A percentile compares a stretch with the other conserved stretches of the same genome.
These are phyloP conservation scores for Pouteria campechiana DNA, from an alignment of 179 eudicot species.

Conservation along the genomic window DNA sequence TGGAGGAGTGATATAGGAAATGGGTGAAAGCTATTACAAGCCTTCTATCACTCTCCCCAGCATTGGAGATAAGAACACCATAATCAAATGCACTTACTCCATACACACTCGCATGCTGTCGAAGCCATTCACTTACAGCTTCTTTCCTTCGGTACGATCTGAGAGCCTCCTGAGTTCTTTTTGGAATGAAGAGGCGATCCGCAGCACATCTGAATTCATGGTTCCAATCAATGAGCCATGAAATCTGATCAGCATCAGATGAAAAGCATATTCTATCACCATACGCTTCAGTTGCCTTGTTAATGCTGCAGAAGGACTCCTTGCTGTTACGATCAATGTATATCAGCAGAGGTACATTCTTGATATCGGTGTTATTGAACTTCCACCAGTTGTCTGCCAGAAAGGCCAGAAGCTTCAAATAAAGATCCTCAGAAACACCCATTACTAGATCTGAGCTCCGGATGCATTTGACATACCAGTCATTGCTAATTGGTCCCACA, in stretches of 20 bases:
- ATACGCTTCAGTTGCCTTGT: constrained; percentile 1
- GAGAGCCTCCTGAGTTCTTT: constrained; percentile 20
- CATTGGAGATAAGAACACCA: constrained; percentile 9
- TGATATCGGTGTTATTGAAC: constrained; percentile 18
- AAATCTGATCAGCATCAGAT: background rate
- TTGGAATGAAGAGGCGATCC: constrained; percentile 22
- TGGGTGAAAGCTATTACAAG: constrained; percentile 30
- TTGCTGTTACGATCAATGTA: constrained; percentile 27
- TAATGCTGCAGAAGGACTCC: constrained; percentile 19
- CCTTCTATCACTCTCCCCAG: constrained; percentile 7
- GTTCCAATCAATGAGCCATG: constrained; percentile 64
- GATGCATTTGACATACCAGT: constrained; percentile 60
- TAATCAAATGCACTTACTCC: constrained; percentile 18
- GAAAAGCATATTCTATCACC: constrained; percentile 17
- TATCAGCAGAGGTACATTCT: constrained; percentile 36
- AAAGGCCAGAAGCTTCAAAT: constrained; percentile 40
- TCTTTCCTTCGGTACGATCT: constrained; percentile 9
- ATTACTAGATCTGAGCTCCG: constrained; percentile 43
- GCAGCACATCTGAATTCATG: constrained; percentile 22
- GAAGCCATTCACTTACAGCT: constrained; percentile 30
- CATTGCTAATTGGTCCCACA: constrained; percentile 23
- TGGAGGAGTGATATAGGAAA: constrained; percentile 34
- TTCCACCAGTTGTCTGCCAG: constrained; percentile 37
- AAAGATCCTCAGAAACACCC: constrained; percentile 33
- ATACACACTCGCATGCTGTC: constrained; percentile 8